Conservation (phyloP, 495 filamentous ascomycete species). For the Tuber brumale region DNA sequence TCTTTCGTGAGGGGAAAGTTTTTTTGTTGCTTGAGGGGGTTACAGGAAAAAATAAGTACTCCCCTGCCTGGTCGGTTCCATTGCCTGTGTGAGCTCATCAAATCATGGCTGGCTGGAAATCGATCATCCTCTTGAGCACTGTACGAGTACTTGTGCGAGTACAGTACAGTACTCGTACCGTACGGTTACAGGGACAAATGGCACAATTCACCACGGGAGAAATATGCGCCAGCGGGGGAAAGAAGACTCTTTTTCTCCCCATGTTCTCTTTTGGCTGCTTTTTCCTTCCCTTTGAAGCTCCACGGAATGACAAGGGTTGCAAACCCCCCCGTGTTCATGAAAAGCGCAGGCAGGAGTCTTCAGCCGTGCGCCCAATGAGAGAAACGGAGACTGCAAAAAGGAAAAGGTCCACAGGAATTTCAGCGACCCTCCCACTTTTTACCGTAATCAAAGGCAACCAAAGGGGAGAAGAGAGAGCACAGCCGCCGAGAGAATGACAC, state of each 20-base stretch:
- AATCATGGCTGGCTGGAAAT: neutral
- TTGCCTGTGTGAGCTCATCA: slow-evolving; percentile 1
- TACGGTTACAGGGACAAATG: neutral
- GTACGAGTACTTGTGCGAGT: too few relatives aligned
- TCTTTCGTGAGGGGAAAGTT: neutral
- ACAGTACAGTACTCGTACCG: neutral
- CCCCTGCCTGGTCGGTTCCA: neutral
- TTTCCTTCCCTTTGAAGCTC: neutral
- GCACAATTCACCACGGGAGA: neutral
- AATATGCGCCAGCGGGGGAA: neutral
- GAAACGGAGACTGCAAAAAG: neutral
- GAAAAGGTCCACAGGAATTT: neutral
- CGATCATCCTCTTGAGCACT: neutral
- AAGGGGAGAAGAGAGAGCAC: slow-evolving; percentile 29
- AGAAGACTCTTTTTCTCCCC: neutral
- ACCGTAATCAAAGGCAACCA: neutral
- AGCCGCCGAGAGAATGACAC: slow-evolving; percentile 36
- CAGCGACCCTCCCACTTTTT: neutral
- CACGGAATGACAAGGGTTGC: neutral
- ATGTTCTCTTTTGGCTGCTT: neutral
- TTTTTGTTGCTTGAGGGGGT: neutral
- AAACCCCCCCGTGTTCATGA: neutral
- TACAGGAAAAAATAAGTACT: neutral
- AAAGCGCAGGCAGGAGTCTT: neutral
- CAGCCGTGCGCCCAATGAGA: neutral